Evolutionary conservation across 2,329 filamentous ascomycete genomes (phyloP), one percentile per base, ranked within the genome.

Genomic region (Epichloe festucae): DNA sequence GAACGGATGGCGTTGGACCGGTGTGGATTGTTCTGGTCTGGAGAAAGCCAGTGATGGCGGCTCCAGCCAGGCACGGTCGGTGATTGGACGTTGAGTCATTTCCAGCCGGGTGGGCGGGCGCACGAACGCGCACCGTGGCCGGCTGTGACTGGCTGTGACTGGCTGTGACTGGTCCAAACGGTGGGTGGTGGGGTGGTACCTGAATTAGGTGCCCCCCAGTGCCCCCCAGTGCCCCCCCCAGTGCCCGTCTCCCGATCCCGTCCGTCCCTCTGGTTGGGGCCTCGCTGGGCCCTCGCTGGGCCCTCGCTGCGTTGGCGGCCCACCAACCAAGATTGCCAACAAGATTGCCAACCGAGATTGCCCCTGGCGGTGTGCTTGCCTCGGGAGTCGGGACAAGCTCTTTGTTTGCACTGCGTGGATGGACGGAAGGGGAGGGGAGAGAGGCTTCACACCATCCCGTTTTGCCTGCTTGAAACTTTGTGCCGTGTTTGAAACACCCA

Each of bases 11-110:
- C 49, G 51, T 46, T 34, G 35, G 42, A 52, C 42, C 46, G 45
- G 50, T 39, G 46, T 48, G 39, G 46, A 31, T 10, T 19, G 38
- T 12, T n/a, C 7, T 27, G 15, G 34, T 7, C 21, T 38, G 15
- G 8, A 17, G 8, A 14, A 40, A 39, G n/a, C 45, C 15, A 34
- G 11, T 17, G 5, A 43, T 54, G 55, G 52, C 51, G 48, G 50
- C 50, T 46, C 27, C 27, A 31, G 8, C 27, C 54, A 58, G 56
- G 58, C 56, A 56, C 52, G 50, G 27, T 34, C 50, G n/a, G 19
- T 59, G 58, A 60, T 60, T 60, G 57, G 58, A 45, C 19, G 19
- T 41, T 4, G 17, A 27, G 5, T n/a, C 42, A 36, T 17, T n/a
- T 42, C 10, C 46, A 55, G 49, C 31, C 49, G 34, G 43, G 57